phyloP scores from a whole-genome alignment of 1,139 yeast genomes.

The Arxiozyma slooffiae region DNA sequence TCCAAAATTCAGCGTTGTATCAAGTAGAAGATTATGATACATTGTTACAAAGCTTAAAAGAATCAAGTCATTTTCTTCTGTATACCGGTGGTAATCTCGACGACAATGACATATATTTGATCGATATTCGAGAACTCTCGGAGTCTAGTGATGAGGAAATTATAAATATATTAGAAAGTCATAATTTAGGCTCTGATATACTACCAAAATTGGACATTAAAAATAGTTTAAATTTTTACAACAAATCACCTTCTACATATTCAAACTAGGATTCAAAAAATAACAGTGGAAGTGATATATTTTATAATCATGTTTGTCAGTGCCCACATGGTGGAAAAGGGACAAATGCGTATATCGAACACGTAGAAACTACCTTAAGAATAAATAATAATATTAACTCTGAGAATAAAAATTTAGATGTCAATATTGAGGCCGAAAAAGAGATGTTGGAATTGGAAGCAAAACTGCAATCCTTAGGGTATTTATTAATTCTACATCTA shows the following conservation, averaged over 20 bases:
- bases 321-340: background rate
- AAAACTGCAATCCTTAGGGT: constrained; percentile 37
- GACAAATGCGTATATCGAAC: background rate
- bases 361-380: background rate
- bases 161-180: constrained; percentile 30
- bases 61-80: constrained; percentile 67
- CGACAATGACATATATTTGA: constrained; percentile 47
- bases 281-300: constrained; percentile 20
- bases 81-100: constrained; percentile 63
- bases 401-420: constrained; percentile 10
- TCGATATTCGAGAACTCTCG: constrained; percentile 33
- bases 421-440: constrained; percentile 32
- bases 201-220: constrained; percentile 27
- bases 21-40: constrained; percentile 48
- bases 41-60: constrained; percentile 42
- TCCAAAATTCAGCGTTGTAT: constrained; percentile 67
- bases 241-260: constrained; percentile 15
- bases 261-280: background rate
- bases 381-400: constrained; percentile 1
- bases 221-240: constrained; percentile 26
- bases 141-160: constrained; percentile 32
- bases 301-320: constrained; percentile 8
- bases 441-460: constrained; percentile 23
- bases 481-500: constrained; percentile 67
- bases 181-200: constrained; percentile 33